Evolutionary conservation across 352 stramenopile genomes (phyloP), one percentile per base, ranked within the genome.

Genomic region (Phytopythium boreale): DNA sequence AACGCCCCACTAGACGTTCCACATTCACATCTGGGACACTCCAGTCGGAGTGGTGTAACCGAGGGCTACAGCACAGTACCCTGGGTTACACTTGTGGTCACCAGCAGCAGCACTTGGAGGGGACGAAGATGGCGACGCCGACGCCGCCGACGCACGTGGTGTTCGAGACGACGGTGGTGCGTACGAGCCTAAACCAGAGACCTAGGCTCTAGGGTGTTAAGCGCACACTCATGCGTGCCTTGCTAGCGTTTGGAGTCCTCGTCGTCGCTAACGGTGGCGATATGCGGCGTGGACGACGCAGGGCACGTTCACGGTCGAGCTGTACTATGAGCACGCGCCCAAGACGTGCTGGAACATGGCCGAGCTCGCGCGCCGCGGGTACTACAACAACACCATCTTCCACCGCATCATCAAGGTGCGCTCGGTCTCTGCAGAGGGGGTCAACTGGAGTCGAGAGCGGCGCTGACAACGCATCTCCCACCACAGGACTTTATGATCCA

Each of bases 381-480:
- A 98, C 77, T 98, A 98, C 77, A 94, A 98, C 80, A 97, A 95
- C 63, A 97, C 90, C 17, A 94, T 97, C 60, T 98, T 98, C 72
- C 96, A 98, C 72, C 84, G 95, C 65, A 89, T 99, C 65, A 98
- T 99, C 71, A 95, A 87, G 71, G 80, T 84, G 57, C 24, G 56
- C 20, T 19, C 10, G 22, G 37, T 1, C 19, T 27, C 19, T 27
- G 14, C 1, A 22, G 22, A n/a, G 49, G 0, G 22, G 11, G 4
- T 6, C 6, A 11, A 37, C 49, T 12, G 24, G 5, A 0, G 2
- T 5, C 34, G 15, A 44, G 0, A 44, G 29, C 31, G 29, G n/a
- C 20, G n/a, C 11, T 49, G 14, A 49, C 43, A 11, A 49, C 19
- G 15, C 50, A n/a, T 37, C 17, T 5, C 20, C 22, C 37, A 39